A percentile compares a stretch with the other conserved stretches of the same genome.
Conservation (phyloP, 208 protist genomes). For the Leishmania amazonensis region DNA sequence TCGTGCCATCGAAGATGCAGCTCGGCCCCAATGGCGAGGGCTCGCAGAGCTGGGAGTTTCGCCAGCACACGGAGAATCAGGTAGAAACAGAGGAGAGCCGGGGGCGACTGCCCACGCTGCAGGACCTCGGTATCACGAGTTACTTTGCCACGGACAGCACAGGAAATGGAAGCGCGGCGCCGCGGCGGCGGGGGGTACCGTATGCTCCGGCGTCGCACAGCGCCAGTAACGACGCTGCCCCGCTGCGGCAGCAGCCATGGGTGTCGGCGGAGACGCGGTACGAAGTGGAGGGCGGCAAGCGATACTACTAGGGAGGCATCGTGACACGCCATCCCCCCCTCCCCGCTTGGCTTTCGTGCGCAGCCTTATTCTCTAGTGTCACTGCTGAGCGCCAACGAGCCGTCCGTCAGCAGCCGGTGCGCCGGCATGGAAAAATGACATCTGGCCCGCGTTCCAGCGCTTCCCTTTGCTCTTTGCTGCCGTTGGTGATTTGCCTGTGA, state of each 20-base stretch:
- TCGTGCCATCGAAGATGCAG: conserved; percentile 19
- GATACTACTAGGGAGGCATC: conserved; percentile 21
- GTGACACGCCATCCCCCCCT: neutral
- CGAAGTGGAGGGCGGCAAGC: conserved; percentile 48
- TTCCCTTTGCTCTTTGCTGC: neutral
- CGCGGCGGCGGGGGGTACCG: conserved; percentile 22
- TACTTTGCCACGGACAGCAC: conserved; percentile 28
- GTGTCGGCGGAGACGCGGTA: conserved; percentile 36
- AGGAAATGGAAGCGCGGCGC: neutral
- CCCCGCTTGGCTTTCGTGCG: neutral
- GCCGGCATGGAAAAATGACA: neutral
- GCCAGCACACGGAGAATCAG: conserved; percentile 35
- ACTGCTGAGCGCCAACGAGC: neutral
- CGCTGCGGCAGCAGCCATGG: conserved; percentile 33
- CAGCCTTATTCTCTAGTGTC: neutral
- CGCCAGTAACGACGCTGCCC: neutral
- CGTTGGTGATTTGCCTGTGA: neutral
- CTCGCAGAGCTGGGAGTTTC: conserved; percentile 38
- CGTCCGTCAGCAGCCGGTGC: neutral
- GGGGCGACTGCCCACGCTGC: conserved; percentile 36
- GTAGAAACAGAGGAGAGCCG: conserved; percentile 18
- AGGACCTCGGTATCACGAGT: conserved; percentile 47
- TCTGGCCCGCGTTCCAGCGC: neutral
- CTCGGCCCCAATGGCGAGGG: conserved; percentile 12
- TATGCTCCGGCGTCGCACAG: conserved; percentile 13